A percentile compares a stretch with the other conserved stretches of the same genome.
Conservation (phyloP, 2,329 filamentous ascomycete genomes). For the Colletotrichum filicis region DNA sequence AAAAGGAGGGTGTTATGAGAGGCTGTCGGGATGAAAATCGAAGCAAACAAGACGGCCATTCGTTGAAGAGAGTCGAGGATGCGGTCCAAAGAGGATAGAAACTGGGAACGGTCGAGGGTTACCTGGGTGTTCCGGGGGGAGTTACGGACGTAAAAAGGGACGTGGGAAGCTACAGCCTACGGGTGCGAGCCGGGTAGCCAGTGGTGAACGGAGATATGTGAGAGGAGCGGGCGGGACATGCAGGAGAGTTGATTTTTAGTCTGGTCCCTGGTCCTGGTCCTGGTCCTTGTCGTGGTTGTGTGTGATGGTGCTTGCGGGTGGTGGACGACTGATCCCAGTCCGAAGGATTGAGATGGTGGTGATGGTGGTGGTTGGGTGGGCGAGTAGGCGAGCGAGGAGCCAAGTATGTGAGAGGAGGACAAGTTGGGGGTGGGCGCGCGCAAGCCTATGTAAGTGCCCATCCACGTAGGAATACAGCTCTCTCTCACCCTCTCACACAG, state of each 20-base stretch:
- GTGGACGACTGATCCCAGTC: not conserved
- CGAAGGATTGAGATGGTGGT: not conserved
- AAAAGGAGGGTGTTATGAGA: conserved; percentile 30
- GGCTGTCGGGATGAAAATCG: conserved; percentile 17
- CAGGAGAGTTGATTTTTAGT: conserved; percentile 23
- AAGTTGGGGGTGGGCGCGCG: conserved; percentile 9
- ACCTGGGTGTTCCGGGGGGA: conserved; percentile 22
- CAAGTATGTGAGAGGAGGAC: not conserved
- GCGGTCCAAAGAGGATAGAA: conserved; percentile 9
- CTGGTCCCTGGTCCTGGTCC: not conserved
- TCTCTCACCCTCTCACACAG: not conserved
- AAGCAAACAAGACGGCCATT: conserved; percentile 25
- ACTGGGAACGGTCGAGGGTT: conserved; percentile 25
- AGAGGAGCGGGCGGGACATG: conserved; percentile 28
- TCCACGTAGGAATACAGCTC: not conserved
- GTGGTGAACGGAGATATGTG: conserved; percentile 11
- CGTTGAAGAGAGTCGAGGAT: conserved; percentile 12
- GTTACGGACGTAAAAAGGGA: conserved; percentile 36
- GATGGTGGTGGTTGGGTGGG: not conserved
- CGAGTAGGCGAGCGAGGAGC: not conserved
- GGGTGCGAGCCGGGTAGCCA: conserved; percentile 11
- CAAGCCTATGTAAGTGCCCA: conserved; percentile 25
- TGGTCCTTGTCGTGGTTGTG: not conserved
- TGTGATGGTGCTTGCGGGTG: conserved; percentile 1
- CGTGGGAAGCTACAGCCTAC: conserved; percentile 14